Base-by-base conservation (phyloP, 2,329 filamentous ascomycete species). In the Ophiocordyceps camponoti-floridani region DNA sequence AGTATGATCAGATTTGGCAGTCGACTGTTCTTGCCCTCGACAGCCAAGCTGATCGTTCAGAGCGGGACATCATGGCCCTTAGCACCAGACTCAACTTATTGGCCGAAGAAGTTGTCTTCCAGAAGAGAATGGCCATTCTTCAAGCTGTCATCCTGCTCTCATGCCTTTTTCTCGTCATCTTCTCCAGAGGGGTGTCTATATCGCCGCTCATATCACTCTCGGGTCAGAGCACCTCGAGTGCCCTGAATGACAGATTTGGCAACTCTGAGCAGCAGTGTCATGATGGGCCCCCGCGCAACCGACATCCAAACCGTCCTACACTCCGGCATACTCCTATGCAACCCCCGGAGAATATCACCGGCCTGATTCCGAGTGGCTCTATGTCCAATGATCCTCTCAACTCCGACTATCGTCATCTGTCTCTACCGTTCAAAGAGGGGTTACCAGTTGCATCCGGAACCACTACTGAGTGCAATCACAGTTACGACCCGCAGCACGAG, bases 1-100 rank as follows among this genome's bases (percentile, higher is more conserved):
- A 95, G 58, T 96, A 96, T 60, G 89, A 96, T 57, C 85, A 95
- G 56, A 79, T 96, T 12, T 96, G 89, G 88, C 88, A 94, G 61
- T 89, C 84, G 18, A 95, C 93, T 11, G 82, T 95, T 19, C 80
- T 94, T 45, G 88, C 93, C 28, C 75, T 96, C 13, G 87, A 95
- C 58, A 80, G 79, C 40, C 89, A 95, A 59, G 79, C 86, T 40
- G 83, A 94, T 56, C 80, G 86, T 52, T 84, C 84, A 14, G 78
- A 88, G 55, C 73, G 78, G 45, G 88, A 96, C 57, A 81, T 94
- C 48, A 70, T 87, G 40, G 88, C 88, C 3, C 71, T 96, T 44
- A 84, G 80, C 54, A 68, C 78, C 9, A 76, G 91, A 23, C 73
- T 98, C 38, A 88, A 84, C 47, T 71, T 96, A 30, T 73, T 98